Conservation (phyloP, 108 stramenopile genomes). For the Aurantiochytrium sp. region DNA sequence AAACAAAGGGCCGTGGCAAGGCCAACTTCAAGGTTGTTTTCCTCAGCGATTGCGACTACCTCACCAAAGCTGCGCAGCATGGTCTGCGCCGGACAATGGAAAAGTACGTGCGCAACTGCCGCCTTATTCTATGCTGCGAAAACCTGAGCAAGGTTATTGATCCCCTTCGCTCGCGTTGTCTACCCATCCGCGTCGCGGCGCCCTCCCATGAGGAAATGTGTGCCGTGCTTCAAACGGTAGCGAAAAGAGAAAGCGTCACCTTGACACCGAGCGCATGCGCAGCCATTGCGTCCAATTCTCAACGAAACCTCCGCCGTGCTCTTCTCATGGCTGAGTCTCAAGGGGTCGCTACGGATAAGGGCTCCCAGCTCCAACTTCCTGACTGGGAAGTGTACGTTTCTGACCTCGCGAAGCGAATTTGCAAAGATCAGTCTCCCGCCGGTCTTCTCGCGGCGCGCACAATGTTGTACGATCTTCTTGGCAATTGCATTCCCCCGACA, state of each 20-base stretch:
- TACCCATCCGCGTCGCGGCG: slow-evolving; percentile 84
- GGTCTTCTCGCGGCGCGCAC: slow-evolving; percentile 54
- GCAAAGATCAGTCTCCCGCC: neutral
- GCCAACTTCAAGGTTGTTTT: slow-evolving; percentile 77
- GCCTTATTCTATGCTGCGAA: slow-evolving; percentile 83
- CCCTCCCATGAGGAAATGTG: slow-evolving; percentile 58
- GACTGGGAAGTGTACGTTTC: slow-evolving; percentile 95
- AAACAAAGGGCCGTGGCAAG: neutral
- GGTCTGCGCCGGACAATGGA: slow-evolving; percentile 95
- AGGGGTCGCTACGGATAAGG: neutral
- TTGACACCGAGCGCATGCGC: slow-evolving; percentile 66
- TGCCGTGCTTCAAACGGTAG: slow-evolving; percentile 61
- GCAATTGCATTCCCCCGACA: slow-evolving; percentile 90
- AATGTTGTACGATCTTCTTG: slow-evolving; percentile 89
- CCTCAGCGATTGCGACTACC: slow-evolving; percentile 79
- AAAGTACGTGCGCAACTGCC: slow-evolving; percentile 80
- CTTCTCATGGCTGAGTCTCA: slow-evolving; percentile 88
- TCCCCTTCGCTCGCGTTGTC: slow-evolving; percentile 84
- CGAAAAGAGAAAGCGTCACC: slow-evolving; percentile 62
- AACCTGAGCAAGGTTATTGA: slow-evolving; percentile 82
- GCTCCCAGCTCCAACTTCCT: neutral
- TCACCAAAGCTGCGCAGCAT: slow-evolving; percentile 83
- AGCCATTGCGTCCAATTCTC: slow-evolving; percentile 58
- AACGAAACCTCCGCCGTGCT: slow-evolving; percentile 89
- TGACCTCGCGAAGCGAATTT: slow-evolving; percentile 64